Percentiles rank a stretch among this genome's conserved stretches.
phyloP scores from a whole-genome alignment of 2,329 filamentous ascomycete genomes.

The Neofusicoccum kwambonambiense region DNA sequence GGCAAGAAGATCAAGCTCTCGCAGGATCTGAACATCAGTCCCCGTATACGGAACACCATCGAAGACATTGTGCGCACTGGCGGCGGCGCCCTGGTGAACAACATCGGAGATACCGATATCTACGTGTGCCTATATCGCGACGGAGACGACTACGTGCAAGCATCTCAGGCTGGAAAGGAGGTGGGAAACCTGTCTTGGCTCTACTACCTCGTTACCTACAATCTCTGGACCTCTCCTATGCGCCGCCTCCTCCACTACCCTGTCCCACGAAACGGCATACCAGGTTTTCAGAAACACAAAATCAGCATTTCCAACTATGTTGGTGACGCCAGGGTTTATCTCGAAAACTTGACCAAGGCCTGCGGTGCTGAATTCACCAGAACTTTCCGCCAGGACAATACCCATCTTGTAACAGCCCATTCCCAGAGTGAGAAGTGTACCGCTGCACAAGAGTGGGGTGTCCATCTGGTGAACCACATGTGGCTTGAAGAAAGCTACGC shows the following conservation, averaged over 20 bases:
- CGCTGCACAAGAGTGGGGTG: constrained; percentile 88
- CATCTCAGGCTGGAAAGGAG: constrained; percentile 73
- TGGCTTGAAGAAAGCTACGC: constrained; percentile 98
- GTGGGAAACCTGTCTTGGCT: constrained; percentile 94
- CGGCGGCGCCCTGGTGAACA: constrained; percentile 66
- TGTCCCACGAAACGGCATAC: constrained; percentile 70
- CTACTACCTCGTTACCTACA: constrained; percentile 84
- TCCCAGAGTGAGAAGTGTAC: constrained; percentile 88
- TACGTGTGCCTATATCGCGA: constrained; percentile 87
- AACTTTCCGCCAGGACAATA: constrained; percentile 93
- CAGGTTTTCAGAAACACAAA: constrained; percentile 71
- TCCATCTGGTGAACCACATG: constrained; percentile 87
- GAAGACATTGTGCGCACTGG: constrained; percentile 68
- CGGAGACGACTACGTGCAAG: constrained; percentile 72
- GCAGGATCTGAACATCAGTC: constrained; percentile 68
- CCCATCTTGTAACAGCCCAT: constrained; percentile 89
- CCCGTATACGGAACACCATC: constrained; percentile 66
- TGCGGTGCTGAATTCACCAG: constrained; percentile 88
- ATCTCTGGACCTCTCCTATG: constrained; percentile 83
- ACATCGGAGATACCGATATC: constrained; percentile 71
- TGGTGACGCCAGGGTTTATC: constrained; percentile 86
- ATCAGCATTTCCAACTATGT: constrained; percentile 97
- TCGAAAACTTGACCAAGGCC: constrained; percentile 86
- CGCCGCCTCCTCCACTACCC: constrained; percentile 88
- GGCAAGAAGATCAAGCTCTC: constrained; percentile 76